phyloP scores from a whole-genome alignment of 257 asterid genomes.

The Nicotiana paniculata region DNA sequence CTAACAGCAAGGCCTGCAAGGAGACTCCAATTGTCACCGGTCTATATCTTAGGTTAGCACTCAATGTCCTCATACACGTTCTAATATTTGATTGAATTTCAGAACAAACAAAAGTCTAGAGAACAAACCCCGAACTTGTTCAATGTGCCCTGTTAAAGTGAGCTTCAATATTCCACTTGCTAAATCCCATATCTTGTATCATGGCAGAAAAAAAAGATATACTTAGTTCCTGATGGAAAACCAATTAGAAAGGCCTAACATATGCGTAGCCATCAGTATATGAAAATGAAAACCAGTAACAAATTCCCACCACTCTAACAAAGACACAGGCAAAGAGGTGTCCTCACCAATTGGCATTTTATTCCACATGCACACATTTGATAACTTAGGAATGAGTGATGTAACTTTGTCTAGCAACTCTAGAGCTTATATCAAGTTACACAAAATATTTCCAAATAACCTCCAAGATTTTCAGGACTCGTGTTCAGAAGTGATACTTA shows the following conservation, averaged over 20 bases:
- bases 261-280: neutral
- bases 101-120: neutral
- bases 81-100: neutral
- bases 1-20: conserved; percentile 79
- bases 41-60: neutral
- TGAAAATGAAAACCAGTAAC: neutral
- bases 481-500: neutral
- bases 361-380: neutral
- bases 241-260: neutral
- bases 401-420: neutral
- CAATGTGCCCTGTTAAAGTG: conserved; percentile 73
- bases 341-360: neutral
- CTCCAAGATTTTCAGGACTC: neutral
- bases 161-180: conserved; percentile 64
- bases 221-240: neutral
- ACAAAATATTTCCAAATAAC: neutral
- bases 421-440: neutral
- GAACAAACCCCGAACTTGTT: conserved; percentile 61
- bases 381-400: neutral
- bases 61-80: neutral
- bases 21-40: conserved; percentile 4
- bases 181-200: conserved; percentile 53
- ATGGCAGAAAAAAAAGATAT: neutral
- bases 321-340: neutral
- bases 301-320: neutral